Percentiles rank a stretch among this genome's conserved stretches.
Conservation (phyloP, 805 yeast genomes). For the Candida nonsorbophila region DNA sequence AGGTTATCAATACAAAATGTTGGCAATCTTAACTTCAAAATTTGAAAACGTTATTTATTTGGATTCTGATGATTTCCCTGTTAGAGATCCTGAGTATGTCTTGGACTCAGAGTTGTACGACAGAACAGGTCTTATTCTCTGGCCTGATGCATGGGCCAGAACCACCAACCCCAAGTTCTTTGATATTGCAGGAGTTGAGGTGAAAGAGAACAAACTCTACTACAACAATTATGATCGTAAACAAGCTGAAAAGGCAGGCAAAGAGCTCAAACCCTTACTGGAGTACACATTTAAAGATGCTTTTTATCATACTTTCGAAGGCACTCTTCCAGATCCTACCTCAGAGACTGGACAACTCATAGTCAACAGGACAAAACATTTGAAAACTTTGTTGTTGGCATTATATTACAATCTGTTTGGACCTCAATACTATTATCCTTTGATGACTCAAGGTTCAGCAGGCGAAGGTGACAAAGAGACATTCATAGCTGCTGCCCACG, state of each 20-base stretch:
- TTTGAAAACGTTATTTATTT: constrained; percentile 44
- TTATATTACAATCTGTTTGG: constrained; percentile 64
- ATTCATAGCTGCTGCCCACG: constrained; percentile 63
- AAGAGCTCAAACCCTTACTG: constrained; percentile 14
- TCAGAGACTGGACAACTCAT: constrained; percentile 69
- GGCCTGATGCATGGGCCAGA: constrained; percentile 74
- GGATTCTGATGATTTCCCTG: constrained; percentile 49
- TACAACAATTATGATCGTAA: constrained; percentile 29
- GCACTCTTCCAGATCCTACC: constrained; percentile 62
- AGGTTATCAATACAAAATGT: constrained; percentile 48
- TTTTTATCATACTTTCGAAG: constrained; percentile 54
- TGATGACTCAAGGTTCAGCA: constrained; percentile 66
- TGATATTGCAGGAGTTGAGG: constrained; percentile 43
- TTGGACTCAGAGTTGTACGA: constrained; percentile 40
- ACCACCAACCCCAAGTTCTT: constrained; percentile 58
- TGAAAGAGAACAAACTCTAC: constrained; percentile 27
- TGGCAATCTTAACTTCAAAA: constrained; percentile 58
- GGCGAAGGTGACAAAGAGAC: constrained; percentile 85
- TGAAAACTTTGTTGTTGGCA: constrained; percentile 53
- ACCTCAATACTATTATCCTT: constrained; percentile 59
- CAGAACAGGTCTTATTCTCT: constrained; percentile 46
- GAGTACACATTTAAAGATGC: constrained; percentile 25
- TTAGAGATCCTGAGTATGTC: constrained; percentile 38
- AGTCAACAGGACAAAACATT: constrained; percentile 54
- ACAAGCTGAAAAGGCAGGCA: constrained; percentile 29